A percentile compares a stretch with the other conserved stretches of the same genome.
Evolutionary conservation across 164 flowering plant species (phyloP).

Genomic region (Magnolia kwangsiensis): DNA sequence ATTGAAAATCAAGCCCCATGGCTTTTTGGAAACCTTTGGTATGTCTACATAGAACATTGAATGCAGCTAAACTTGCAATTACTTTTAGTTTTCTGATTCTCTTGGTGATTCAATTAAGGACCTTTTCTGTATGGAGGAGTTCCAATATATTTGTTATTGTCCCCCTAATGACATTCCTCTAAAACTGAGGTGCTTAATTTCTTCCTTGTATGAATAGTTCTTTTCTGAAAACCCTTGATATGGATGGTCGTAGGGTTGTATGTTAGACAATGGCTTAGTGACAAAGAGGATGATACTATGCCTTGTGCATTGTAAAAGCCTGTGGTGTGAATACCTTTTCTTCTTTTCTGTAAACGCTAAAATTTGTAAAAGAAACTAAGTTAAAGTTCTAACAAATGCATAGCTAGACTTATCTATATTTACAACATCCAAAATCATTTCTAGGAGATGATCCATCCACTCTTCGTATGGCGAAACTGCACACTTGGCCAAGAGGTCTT

Average conservation of each 20-base stretch:
- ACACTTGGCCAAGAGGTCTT: no score
- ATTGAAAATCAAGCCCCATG: slow-evolving; percentile 13
- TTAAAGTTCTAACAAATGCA: no score
- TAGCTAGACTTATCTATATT: no score
- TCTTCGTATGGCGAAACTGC: no score
- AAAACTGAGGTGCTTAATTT: background rate
- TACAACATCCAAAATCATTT: no score
- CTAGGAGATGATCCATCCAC: no score
- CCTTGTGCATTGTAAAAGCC: background rate
- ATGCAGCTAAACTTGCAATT: background rate
- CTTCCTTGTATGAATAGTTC: background rate
- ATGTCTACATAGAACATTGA: background rate
- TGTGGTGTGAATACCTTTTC: background rate
- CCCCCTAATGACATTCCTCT: background rate
- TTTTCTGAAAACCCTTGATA: background rate
- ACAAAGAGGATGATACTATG: background rate
- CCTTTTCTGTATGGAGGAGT: background rate
- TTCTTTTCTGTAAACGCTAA: background rate
- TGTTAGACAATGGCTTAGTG: no score
- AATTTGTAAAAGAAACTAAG: background rate
- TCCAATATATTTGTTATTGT: background rate
- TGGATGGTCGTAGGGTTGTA: background rate
- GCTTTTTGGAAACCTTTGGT: background rate
- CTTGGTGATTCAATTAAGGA: slow-evolving; percentile 4
- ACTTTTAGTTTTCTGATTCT: background rate